A percentile compares a stretch with the other conserved stretches of the same genome.
Conservation (phyloP, 768 basidiomycete genomes). For the Thelephora ganbajun region DNA sequence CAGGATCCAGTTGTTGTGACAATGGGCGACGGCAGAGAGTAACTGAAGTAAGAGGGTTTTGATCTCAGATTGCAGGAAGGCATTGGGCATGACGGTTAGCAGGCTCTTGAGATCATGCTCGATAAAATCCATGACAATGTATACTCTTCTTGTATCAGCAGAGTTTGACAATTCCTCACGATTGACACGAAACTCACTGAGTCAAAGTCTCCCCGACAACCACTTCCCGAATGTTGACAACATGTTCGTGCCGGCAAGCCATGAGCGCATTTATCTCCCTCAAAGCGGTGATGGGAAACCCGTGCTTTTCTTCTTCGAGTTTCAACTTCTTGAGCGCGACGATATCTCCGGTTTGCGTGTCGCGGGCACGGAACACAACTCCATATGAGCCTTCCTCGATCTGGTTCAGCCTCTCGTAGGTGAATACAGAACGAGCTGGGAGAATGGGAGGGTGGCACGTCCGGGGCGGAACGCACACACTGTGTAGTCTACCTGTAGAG, state of each 20-base stretch:
- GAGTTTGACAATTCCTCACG: background rate
- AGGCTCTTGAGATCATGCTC: constrained; percentile 98
- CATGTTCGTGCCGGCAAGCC: constrained; percentile 88
- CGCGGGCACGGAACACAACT: constrained; percentile 90
- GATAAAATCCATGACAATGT: constrained; percentile 99
- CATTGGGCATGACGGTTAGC: constrained; percentile 86
- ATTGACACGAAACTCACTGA: constrained; percentile 58
- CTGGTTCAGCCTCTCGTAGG: constrained; percentile 88
- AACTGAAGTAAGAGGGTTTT: constrained; percentile 94
- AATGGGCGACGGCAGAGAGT: constrained; percentile 83
- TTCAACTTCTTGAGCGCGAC: constrained; percentile 97
- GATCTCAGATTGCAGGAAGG: constrained; percentile 95
- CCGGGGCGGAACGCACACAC: constrained; percentile 63
- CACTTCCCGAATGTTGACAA: constrained; percentile 92
- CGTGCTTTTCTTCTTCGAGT: constrained; percentile 96
- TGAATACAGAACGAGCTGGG: constrained; percentile 87
- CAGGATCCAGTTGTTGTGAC: constrained; percentile 94
- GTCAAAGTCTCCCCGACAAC: constrained; percentile 98
- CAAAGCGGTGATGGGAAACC: constrained; percentile 94
- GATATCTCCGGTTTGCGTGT: constrained; percentile 89
- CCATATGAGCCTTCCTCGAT: constrained; percentile 99
- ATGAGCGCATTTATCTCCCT: constrained; percentile 95
- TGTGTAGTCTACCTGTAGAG: constrained; percentile 25
- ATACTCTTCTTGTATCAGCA: constrained; percentile 55
- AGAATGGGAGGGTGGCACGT: constrained; percentile 64